These are phyloP conservation scores for Lagerstroemia speciosa DNA, from an alignment of 345 rosid species.

Conservation along the genomic window DNA sequence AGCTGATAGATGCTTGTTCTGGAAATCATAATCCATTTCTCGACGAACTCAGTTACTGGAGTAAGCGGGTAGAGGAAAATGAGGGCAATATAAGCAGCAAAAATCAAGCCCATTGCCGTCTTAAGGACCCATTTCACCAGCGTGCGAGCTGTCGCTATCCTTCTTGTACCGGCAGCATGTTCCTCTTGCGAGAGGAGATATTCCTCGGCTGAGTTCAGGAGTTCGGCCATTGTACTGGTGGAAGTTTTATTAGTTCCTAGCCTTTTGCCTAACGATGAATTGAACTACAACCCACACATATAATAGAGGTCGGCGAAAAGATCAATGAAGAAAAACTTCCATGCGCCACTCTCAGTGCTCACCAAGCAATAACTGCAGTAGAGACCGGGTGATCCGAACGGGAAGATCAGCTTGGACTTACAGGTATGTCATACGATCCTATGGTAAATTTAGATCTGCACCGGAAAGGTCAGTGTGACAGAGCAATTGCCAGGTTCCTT, in stretches of 20 bases:
- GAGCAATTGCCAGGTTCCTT: too few relatives aligned
- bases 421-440: too few relatives aligned
- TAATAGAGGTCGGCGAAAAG: background rate
- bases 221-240: slow-evolving; percentile 1
- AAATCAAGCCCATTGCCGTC: slow-evolving; percentile 41
- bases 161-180: background rate
- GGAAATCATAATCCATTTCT: slow-evolving; percentile 23
- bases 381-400: too few relatives aligned
- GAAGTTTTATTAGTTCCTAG: background rate
- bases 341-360: too few relatives aligned
- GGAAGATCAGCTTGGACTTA: too few relatives aligned
- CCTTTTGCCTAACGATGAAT: background rate
- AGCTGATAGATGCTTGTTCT: slow-evolving; percentile 31
- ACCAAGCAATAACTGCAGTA: too few relatives aligned
- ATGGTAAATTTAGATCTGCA: background rate
- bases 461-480: too few relatives aligned
- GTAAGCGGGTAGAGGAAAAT: slow-evolving; percentile 43
- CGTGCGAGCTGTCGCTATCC: background rate
- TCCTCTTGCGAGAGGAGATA: background rate
- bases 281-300: background rate
- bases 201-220: background rate
- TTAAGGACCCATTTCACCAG: slow-evolving; percentile 39
- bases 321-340: too few relatives aligned
- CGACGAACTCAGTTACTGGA: slow-evolving; percentile 25
- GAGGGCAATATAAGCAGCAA: slow-evolving; percentile 46